Evolutionary conservation across 306 rosid species (phyloP), one percentile per base, ranked within the genome.

Genomic region (Inga leiocalycina): DNA sequence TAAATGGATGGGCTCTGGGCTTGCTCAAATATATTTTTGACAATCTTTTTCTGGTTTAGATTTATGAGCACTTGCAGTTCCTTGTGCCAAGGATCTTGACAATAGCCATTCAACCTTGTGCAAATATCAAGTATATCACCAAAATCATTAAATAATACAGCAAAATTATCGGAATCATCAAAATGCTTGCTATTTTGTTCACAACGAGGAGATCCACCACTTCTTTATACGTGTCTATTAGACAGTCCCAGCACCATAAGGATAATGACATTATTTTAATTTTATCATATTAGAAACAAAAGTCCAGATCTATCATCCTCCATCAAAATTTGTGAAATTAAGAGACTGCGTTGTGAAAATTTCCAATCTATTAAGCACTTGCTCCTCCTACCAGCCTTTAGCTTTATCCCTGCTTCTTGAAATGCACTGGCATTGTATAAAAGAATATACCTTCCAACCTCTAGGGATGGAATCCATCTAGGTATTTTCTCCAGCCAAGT

Each of bases 1-100:
- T 89, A 87, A 62, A 83, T 89, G 87, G 89, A 89, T 32, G 94
- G 94, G 0, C 87, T 91, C 78, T 71, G 87, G 78, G 92, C 92
- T 39, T 89, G 94, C 81, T 87, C 92, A 7, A 80, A 39, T 13
- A 91, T 77, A 61, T 85, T 3, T 24, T 69, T 41, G 94, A 92
- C 10, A 88, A 81, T n/a, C 75, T 89, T 0, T 89, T 89, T 81
- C 81, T 91, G 9, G 82, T 91, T 44, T 74, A 85, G 81, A 88
- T 91, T 73, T 91, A 91, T 61, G 89, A 91, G 86, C 85, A 84
- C 82, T 80, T 87, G 79, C 20, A 89, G 82, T 88, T 88, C 84
- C 90, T 39, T 39, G 41, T 5, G 8, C 41, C 41, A 5, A 39
- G 41, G 8, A 39, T 39, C 8, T 39, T 39, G 41, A 39, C 41